These are phyloP conservation scores for Xylaria hypoxylon DNA, from an alignment of 2,329 filamentous ascomycete species.

Conservation along the genomic window DNA sequence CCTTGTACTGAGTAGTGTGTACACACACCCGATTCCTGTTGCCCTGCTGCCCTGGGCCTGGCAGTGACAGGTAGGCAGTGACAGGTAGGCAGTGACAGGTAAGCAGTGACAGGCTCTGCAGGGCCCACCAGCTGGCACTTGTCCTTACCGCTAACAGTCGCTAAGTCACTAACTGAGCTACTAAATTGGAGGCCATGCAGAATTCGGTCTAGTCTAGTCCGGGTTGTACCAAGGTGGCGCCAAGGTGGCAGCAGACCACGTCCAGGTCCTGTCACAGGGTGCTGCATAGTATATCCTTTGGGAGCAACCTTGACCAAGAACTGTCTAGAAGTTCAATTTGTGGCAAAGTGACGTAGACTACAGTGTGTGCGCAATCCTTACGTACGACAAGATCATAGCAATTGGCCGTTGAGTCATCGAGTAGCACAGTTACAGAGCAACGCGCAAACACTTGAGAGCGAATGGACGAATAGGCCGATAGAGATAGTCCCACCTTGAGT, in stretches of 20 bases:
- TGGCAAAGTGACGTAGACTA: conserved; percentile 22
- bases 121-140: conserved; percentile 16
- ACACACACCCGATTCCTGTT: too few relatives aligned
- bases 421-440: conserved; percentile 13
- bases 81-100: conserved; percentile 5
- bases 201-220: conserved; percentile 15
- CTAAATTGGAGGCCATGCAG: conserved; percentile 5
- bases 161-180: conserved; percentile 13
- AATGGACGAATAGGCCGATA: too few relatives aligned
- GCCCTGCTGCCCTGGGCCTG: not conserved
- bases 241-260: not conserved
- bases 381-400: conserved; percentile 1
- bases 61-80: too few relatives aligned
- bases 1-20: too few relatives aligned
- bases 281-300: not conserved
- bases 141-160: conserved; percentile 1
- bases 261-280: not conserved
- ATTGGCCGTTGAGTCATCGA: conserved; percentile 8
- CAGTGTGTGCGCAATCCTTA: conserved; percentile 1
- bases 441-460: not conserved
- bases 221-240: not conserved
- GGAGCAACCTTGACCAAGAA: too few relatives aligned
- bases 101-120: conserved; percentile 11
- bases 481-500: not conserved
- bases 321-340: not conserved